These are phyloP conservation scores for Fraxinus americana DNA, from an alignment of 257 asterid genomes.

Conservation along the genomic window DNA sequence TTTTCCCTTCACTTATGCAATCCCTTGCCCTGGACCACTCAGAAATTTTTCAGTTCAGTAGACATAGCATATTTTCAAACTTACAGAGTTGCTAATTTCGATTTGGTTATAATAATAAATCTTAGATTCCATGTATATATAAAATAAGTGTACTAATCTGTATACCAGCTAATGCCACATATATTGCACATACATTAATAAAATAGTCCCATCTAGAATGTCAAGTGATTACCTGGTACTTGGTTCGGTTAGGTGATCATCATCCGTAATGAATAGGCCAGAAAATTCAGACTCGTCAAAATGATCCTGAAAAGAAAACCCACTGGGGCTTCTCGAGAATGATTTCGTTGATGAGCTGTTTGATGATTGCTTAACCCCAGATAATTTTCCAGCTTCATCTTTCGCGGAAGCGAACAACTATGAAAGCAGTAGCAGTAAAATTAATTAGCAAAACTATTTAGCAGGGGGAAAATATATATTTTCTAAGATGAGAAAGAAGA, in stretches of 20 bases:
- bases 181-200: background rate
- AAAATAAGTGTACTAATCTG: background rate
- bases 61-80: background rate
- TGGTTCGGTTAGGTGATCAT: constrained; percentile 56
- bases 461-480: background rate
- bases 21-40: background rate
- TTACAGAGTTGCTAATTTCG: background rate
- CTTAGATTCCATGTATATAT: background rate
- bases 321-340: constrained; percentile 66
- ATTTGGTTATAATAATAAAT: constrained; percentile 14
- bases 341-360: constrained; percentile 62
- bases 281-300: constrained; percentile 66
- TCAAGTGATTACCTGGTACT: constrained; percentile 61
- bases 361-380: constrained; percentile 41
- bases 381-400: constrained; percentile 50
- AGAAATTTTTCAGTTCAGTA: constrained; percentile 6
- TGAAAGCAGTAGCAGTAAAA: constrained; percentile 26
- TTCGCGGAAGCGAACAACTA: constrained; percentile 48
- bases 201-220: constrained; percentile 3
- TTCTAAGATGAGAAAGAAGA: constrained; percentile 17
- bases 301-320: constrained; percentile 71
- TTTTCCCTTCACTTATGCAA: background rate
- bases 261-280: constrained; percentile 76
- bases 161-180: background rate
- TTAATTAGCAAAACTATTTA: background rate